A percentile compares a stretch with the other conserved stretches of the same genome.
Evolutionary conservation across 1,284 basidiomycete genomes (phyloP).

Genomic region (Malassezia caprae): DNA sequence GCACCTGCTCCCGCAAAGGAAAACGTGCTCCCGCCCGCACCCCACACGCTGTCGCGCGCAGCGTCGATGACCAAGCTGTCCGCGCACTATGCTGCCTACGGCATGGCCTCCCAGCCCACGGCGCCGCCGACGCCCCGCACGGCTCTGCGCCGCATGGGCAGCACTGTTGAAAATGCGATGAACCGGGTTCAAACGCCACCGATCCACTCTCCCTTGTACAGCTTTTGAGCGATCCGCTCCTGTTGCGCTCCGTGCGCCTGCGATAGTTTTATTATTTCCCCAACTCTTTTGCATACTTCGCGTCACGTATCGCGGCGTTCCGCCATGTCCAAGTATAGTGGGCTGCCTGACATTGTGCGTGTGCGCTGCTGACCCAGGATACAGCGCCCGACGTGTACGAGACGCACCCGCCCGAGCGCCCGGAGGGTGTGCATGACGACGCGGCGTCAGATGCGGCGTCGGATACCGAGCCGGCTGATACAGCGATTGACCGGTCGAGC

Average conservation of each 20-base stretch:
- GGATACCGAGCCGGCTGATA: neutral
- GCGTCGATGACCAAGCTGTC: slow-evolving; percentile 3
- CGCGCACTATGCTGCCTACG: neutral
- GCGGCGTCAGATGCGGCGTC: neutral
- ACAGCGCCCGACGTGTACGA: slow-evolving; percentile 18
- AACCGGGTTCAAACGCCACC: neutral
- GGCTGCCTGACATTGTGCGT: slow-evolving; percentile 22
- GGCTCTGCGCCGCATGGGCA: neutral
- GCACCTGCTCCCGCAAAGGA: slow-evolving; percentile 2
- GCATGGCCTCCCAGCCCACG: neutral
- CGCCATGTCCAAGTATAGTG: slow-evolving; percentile 20
- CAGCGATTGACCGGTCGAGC: neutral
- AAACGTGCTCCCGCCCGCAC: neutral
- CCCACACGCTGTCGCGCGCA: neutral
- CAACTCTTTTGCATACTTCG: neutral
- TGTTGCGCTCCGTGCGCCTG: neutral
- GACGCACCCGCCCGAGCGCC: neutral
- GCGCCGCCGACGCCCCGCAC: neutral
- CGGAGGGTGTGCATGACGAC: neutral
- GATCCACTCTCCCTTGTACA: neutral
- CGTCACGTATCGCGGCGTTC: neutral
- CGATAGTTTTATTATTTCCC: neutral
- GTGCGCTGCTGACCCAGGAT: slow-evolving; percentile 5
- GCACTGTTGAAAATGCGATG: neutral
- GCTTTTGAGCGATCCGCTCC: neutral